Evolutionary conservation across 2,329 filamentous ascomycete species (phyloP).

Genomic region (Trichoderma sp.): DNA sequence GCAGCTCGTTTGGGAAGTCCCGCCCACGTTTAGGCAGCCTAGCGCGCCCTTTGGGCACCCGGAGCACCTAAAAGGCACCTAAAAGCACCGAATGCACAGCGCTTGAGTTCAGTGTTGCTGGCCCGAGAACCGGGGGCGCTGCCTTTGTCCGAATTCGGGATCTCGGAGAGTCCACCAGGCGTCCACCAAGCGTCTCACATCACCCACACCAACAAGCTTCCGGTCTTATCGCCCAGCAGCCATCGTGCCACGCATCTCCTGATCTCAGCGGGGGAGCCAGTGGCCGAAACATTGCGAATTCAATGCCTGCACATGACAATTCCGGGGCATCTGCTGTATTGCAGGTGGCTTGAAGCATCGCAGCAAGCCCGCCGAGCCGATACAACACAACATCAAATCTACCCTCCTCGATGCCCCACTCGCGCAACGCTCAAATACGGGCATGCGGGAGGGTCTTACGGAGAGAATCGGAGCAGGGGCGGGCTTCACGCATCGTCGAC

Average conservation of each 20-base stretch:
- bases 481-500: neutral
- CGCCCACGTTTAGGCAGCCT: conserved; percentile 3
- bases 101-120: neutral
- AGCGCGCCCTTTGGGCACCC: neutral
- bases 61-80: neutral
- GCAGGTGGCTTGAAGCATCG: neutral
- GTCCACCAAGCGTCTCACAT: neutral
- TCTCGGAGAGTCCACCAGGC: conserved; percentile 8
- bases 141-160: conserved; percentile 17
- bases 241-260: conserved; percentile 19
- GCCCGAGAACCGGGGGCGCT: neutral
- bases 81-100: neutral
- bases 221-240: neutral
- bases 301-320: neutral
- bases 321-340: neutral
- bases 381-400: neutral
- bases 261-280: neutral
- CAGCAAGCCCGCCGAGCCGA: neutral
- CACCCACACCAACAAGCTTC: neutral
- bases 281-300: neutral
- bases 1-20: conserved; percentile 8
- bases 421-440: neutral
- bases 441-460: neutral
- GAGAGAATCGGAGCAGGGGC: conserved; percentile 20
- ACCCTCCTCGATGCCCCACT: neutral